A percentile compares a stretch with the other conserved stretches of the same genome.
These are phyloP conservation scores for Amphirosellinia nigrospora DNA, from an alignment of 495 filamentous ascomycete genomes.

Conservation along the genomic window DNA sequence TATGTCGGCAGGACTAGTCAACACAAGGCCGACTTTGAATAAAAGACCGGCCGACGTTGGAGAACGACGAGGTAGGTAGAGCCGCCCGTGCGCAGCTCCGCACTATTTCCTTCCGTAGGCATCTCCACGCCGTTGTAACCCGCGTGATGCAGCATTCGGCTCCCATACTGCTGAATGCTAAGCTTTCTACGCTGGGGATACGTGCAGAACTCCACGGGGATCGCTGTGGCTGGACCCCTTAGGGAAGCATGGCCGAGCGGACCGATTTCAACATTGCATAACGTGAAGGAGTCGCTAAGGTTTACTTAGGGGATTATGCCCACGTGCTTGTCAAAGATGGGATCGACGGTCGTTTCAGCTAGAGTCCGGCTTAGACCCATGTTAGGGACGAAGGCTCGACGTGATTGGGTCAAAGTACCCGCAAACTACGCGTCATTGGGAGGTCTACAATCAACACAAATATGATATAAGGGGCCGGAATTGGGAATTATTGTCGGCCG, in stretches of 20 bases:
- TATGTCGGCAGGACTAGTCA: slow-evolving; percentile 16
- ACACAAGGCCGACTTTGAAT: slow-evolving; percentile 1
- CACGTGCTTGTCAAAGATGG: not conserved
- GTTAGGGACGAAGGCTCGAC: not conserved
- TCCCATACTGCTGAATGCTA: not conserved
- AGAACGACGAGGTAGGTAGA: slow-evolving; percentile 7
- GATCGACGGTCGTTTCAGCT: slow-evolving; percentile 3
- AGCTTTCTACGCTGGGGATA: not conserved
- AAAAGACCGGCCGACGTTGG: not conserved
- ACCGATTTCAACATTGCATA: slow-evolving; percentile 4
- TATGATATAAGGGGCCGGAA: not conserved
- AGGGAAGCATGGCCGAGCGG: slow-evolving; percentile 10
- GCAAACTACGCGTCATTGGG: too few species aligned
- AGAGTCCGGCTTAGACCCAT: not conserved
- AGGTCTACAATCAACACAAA: too few species aligned
- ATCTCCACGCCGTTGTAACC: not conserved
- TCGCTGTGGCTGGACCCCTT: not conserved
- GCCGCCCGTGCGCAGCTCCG: not conserved
- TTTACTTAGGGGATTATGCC: not conserved
- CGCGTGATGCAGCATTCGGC: not conserved
- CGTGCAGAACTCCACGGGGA: slow-evolving; percentile 12
- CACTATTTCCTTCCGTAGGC: not conserved
- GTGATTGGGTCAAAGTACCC: not conserved
- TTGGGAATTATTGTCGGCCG: not conserved
- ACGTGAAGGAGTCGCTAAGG: not conserved